Base-by-base conservation (phyloP, 2,329 filamentous ascomycete genomes). In the Aspergillus sclerotialis region DNA sequence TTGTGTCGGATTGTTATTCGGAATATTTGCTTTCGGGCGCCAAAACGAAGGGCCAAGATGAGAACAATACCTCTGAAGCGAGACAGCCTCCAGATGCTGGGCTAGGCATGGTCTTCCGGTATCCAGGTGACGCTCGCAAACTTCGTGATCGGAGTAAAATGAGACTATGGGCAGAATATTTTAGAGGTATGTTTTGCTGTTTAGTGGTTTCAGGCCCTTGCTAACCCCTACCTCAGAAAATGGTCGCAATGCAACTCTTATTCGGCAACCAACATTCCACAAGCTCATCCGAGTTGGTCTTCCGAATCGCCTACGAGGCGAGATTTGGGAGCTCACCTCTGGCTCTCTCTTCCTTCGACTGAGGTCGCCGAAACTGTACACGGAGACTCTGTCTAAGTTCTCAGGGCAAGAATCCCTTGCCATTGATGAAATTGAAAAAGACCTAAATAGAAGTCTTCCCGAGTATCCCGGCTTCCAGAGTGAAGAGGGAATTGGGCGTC, bases 391-490 rank as follows among this genome's bases (percentile, higher is more conserved):
- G 28, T 70, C 76, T 33, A 90, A 92, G 55, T 89, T 82, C 49
- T 77, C 82, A 5, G 92, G 92, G 6, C 77, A 82, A 54, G 85
- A 93, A 46, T 96, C 90, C 8, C 73, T 98, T 40, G 92, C 92
- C 28, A 96, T 96, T 49, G 92, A 98, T 58, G 92, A 98, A 69
- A 98, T 98, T 45, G 92, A 98, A 58, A 98, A 98, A 63, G 92
- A 98, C 56, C 67, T 98, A 32, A 98, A 98, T 61, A 80, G 92
- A 46, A 95, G 89, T 70, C 67, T 98, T 46, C 92, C 92, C 1
- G 92, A 98, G 63, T 98, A 98, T 58, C 87, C 92, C 12, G 92
- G 92, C 1, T 98, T 95, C 55, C 92, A 98, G 64, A 94, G 83
- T 53, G 84, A 94, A 58, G 89, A 95, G 53, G 92, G 92, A 11